Base-by-base conservation (phyloP, 148 eudicot species). In the Fagopyrum esculentum region DNA sequence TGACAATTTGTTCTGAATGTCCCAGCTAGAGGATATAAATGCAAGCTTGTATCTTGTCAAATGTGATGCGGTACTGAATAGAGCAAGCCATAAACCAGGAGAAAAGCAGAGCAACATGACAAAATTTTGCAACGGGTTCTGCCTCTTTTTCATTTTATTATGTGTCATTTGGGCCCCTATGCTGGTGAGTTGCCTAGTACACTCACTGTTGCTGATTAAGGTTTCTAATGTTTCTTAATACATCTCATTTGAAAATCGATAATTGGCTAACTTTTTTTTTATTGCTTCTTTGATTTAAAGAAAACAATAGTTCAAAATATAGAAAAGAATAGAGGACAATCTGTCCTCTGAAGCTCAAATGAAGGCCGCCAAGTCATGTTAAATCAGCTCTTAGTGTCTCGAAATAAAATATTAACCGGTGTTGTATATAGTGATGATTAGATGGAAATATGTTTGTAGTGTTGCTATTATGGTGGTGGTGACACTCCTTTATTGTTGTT, bases 31-130 rank as follows among this genome's bases (percentile, higher is more conserved):
- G 84, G 99, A 96, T 86, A 96, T 96, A 81, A 92, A 96, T 80
- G 99, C 99, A 74, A 96, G 99, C 84, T 83, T 96, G 83, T 96
- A 90, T 85, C 98, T 96, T 80, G 99, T 96, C 85, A 96, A 96
- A 81, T 91, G 97, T 59, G 99, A 96, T 78, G 79, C 83, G 13
- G 84, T 89, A 73, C 85, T 96, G 80, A 92, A 96, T 76, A 87
- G 99, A 84, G 89, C 91, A 70, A 71, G 66, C 15, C 99, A 92
- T 71, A 90, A 81, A 84, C 97, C 82, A 82, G 99, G 99, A 81
- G 94, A 90, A 74, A 96, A 85, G 87, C 99, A 96, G 83, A 63
- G 92, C 56, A 89, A 82, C 81, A 82, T 88, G 88, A 92, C 93
- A 22, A 96, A 96, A 81, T 86, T 96, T 81, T 93, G 98, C 90